A percentile compares a stretch with the other conserved stretches of the same genome.
phyloP scores from a whole-genome alignment of 225 moss, liverwort and hornwort genomes.

The Polytrichum formosum region DNA sequence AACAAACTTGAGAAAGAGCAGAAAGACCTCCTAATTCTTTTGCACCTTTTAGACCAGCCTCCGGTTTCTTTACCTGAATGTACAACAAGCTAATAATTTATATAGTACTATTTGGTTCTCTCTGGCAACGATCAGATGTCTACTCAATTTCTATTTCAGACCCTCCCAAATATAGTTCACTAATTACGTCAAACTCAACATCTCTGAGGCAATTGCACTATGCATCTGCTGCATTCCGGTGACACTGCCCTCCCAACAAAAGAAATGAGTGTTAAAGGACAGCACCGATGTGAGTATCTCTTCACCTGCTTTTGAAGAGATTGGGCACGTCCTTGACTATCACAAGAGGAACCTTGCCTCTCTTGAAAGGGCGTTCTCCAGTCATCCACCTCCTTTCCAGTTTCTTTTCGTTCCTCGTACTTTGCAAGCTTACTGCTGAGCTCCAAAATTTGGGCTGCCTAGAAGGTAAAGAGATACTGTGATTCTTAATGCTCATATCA shows the following conservation, averaged over 20 bases:
- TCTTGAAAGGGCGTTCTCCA: slow-evolving; percentile 18
- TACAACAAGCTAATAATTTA: not conserved
- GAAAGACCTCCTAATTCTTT: slow-evolving; percentile 24
- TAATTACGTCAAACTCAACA: too few species aligned
- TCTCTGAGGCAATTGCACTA: too few species aligned
- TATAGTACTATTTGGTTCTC: too few species aligned
- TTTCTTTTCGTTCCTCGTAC: slow-evolving; percentile 22
- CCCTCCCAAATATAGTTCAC: too few species aligned
- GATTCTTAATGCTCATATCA: not conserved
- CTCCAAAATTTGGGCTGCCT: slow-evolving; percentile 48
- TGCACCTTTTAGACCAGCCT: slow-evolving; percentile 20
- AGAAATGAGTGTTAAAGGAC: not conserved
- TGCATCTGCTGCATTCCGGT: not conserved
- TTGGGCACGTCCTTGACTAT: slow-evolving; percentile 32
- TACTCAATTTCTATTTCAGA: too few species aligned
- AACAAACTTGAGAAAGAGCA: slow-evolving; percentile 36
- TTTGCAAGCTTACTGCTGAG: slow-evolving; percentile 34
- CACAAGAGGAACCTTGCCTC: slow-evolving; percentile 20
- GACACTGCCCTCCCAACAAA: not conserved
- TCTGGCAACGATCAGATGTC: too few species aligned
- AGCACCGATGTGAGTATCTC: too few species aligned
- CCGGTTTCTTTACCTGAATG: slow-evolving; percentile 37
- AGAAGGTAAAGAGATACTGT: not conserved
- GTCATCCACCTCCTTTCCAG: slow-evolving; percentile 27
- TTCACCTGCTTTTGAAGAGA: slow-evolving; percentile 46